Percentiles rank a stretch among this genome's conserved stretches.
phyloP scores from a whole-genome alignment of 768 basidiomycete genomes.

The Hydnomerulius pinastri region DNA sequence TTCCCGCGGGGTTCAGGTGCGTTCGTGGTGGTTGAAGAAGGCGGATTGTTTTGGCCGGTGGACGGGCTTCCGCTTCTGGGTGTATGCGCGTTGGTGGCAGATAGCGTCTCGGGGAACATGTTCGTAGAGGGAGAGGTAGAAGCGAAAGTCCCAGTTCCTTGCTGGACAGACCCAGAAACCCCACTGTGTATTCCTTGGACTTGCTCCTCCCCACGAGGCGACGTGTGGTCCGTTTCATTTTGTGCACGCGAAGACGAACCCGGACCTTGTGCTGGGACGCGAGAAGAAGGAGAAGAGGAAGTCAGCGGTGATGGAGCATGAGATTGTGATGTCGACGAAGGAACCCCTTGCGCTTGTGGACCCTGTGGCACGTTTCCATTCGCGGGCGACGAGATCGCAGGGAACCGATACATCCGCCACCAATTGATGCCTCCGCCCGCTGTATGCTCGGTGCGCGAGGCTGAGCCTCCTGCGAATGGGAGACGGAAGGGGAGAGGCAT shows the following conservation, averaged over 20 bases:
- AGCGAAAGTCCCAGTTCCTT: neutral
- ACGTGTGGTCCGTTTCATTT: constrained; percentile 22
- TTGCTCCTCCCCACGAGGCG: constrained; percentile 15
- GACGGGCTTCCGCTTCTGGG: no score
- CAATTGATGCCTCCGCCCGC: constrained; percentile 62
- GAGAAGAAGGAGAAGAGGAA: neutral
- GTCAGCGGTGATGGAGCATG: constrained; percentile 21
- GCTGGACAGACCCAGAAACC: constrained; percentile 9
- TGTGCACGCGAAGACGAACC: constrained; percentile 16
- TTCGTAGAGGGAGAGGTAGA: constrained; percentile 16
- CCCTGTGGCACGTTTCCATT: constrained; percentile 18
- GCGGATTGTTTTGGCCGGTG: constrained; percentile 16
- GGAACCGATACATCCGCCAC: constrained; percentile 86
- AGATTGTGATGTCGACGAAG: constrained; percentile 27
- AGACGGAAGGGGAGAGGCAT: constrained; percentile 37
- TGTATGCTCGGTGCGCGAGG: constrained; percentile 38
- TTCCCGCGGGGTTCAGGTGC: constrained; percentile 31
- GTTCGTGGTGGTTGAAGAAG: constrained; percentile 19
- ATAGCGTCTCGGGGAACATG: constrained; percentile 17
- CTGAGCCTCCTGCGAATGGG: constrained; percentile 30
- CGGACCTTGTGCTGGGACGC: constrained; percentile 20
- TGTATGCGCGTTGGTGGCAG: constrained; percentile 1
- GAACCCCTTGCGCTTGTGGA: constrained; percentile 15
- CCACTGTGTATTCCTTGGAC: constrained; percentile 18
- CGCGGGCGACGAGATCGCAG: constrained; percentile 54